Evolutionary conservation across 306 rosid genomes (phyloP), one percentile per base, ranked within the genome.

Genomic region (Malus sylvestris): DNA sequence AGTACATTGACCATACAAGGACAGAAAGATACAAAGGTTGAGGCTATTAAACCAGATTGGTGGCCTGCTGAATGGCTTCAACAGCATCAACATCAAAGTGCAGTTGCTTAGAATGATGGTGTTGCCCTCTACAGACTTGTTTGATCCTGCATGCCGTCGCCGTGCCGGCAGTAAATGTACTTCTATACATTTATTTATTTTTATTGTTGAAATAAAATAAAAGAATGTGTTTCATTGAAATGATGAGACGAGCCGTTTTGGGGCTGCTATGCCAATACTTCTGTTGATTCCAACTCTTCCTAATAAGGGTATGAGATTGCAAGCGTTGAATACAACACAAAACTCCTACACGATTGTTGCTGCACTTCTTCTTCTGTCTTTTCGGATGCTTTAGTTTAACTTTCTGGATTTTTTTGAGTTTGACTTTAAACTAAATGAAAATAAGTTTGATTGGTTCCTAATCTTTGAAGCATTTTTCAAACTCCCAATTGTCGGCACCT

Each of bases 41-140:
- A 92, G 33, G 85, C 90, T 57, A 52, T 79, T 64, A 88, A 87
- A 76, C 93, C 96, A n/a, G 80, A 82, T 51, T 87, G 91, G 87
- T 87, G 87, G 91, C 87, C 87, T 5, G n/a, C 63, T 10, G 79
- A 85, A 65, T 85, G 91, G 91, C 61, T 71, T 72, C 85, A 80
- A 72, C 75, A 80, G 57, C 55, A 70, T 79, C 72, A 69, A 29
- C 77, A 73, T 38, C 76, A 44, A 27, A 58, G 58, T 60, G 85
- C 82, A 60, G 79, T 23, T 61, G 81, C 81, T 66, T 82, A 78
- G 68, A 74, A 29, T 32, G 46, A 19, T 59, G 23, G 12, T 42
- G 45, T 42, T 42, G 45, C 45, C 45, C 12, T 42, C 0, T 42
- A 15, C 20, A 27, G 59, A 19, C 63, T 65, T 61, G 25, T 64